These are phyloP conservation scores for Pseudogymnoascus sp. DNA, from an alignment of 2,329 filamentous ascomycete species.

Conservation along the genomic window DNA sequence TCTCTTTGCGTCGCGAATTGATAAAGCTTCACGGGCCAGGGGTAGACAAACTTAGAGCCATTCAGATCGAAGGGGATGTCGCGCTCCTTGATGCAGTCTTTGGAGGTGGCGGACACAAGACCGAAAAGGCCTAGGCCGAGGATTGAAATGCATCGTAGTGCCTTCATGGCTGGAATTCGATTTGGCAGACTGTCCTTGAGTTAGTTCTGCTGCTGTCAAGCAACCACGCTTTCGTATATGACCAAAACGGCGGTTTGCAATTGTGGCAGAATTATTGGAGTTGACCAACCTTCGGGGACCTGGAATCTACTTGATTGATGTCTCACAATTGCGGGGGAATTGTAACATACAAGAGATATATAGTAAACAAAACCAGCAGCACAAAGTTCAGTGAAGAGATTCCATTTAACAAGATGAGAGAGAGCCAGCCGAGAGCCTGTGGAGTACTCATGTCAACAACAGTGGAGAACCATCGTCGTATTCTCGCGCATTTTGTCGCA, in stretches of 20 bases:
- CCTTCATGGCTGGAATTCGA: background rate
- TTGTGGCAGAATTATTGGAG: background rate
- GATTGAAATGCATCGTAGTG: background rate
- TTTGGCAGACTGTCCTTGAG: background rate
- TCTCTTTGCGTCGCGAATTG: conserved; percentile 39
- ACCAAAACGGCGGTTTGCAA: background rate
- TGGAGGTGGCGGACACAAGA: background rate
- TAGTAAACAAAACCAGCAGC: background rate
- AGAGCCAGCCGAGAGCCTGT: background rate
- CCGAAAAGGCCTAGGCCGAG: background rate
- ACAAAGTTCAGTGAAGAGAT: background rate
- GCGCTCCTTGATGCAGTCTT: conserved; percentile 23
- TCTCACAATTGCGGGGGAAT: background rate
- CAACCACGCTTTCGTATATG: background rate
- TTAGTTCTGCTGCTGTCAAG: background rate
- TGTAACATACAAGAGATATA: background rate
- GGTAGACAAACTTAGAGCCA: conserved; percentile 30
- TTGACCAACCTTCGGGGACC: background rate
- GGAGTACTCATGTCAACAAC: background rate
- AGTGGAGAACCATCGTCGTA: background rate
- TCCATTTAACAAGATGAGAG: background rate
- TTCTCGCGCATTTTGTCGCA: background rate
- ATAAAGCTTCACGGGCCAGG: conserved; percentile 43
- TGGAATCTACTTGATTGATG: background rate
- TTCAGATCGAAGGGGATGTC: background rate